phyloP scores from a whole-genome alignment of 2,329 filamentous ascomycete species.

The Pseudopithomyces chartarum region DNA sequence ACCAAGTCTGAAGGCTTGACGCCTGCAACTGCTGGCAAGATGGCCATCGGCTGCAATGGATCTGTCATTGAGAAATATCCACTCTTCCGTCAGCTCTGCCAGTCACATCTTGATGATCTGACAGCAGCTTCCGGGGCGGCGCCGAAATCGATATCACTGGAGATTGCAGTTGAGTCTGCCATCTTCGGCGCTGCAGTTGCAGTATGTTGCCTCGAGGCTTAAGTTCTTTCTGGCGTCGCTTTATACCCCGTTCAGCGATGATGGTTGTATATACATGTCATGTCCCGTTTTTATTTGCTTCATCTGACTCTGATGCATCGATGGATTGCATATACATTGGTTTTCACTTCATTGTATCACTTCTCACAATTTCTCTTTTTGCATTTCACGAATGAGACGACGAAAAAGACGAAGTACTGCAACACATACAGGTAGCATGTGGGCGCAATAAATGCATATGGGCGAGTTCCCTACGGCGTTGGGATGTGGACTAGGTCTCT shows the following conservation, averaged over 20 bases:
- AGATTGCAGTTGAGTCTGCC: conserved; percentile 74
- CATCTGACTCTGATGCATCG: conserved; percentile 3
- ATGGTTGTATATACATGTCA: conserved; percentile 11
- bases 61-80: conserved; percentile 82
- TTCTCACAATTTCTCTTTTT: neutral
- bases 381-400: conserved; percentile 7
- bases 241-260: conserved; percentile 14
- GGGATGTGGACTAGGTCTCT: neutral
- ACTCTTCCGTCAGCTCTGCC: conserved; percentile 65
- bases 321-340: conserved; percentile 7
- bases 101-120: conserved; percentile 67
- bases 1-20: conserved; percentile 54
- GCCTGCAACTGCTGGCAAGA: conserved; percentile 40
- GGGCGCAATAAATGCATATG: conserved; percentile 9
- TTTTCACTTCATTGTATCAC: neutral
- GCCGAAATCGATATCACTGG: conserved; percentile 61
- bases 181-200: conserved; percentile 77
- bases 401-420: conserved; percentile 1
- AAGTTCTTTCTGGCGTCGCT: conserved; percentile 13
- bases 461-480: conserved; percentile 15
- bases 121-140: conserved; percentile 47
- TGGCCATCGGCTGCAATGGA: conserved; percentile 74
- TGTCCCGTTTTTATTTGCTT: conserved; percentile 1
- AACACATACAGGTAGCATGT: neutral
- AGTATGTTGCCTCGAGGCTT: conserved; percentile 45